Percentiles rank a stretch among this genome's conserved stretches.
Evolutionary conservation across 1,284 basidiomycete species (phyloP).

Genomic region (Moesziomyces parantarcticus): DNA sequence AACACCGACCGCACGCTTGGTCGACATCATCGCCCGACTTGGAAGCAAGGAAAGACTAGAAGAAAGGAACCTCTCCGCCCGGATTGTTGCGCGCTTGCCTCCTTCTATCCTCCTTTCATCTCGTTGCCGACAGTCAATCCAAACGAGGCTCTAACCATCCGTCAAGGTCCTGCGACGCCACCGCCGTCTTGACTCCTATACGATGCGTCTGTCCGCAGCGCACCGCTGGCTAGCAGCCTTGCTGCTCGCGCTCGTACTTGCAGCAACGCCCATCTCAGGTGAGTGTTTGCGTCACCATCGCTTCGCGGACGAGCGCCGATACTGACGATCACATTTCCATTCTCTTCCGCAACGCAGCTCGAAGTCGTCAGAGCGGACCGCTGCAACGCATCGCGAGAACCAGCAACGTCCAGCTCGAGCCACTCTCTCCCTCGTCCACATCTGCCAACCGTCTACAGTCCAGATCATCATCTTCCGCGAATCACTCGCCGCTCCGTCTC

Average conservation of each 20-base stretch:
- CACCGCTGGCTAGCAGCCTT: conserved; percentile 26
- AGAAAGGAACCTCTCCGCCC: no score
- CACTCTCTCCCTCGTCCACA: conserved; percentile 3
- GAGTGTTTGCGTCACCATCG: neutral
- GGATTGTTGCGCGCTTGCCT: no score
- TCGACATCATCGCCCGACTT: no score
- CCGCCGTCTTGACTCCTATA: neutral
- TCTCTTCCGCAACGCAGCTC: conserved; percentile 5
- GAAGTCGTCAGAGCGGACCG: conserved; percentile 32
- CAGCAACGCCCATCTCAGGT: conserved; percentile 7
- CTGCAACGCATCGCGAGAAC: conserved; percentile 37
- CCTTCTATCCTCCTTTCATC: no score
- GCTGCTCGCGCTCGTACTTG: conserved; percentile 21
- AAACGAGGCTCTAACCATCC: no score
- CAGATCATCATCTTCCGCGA: conserved; percentile 1
- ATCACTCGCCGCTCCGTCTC: conserved; percentile 43
- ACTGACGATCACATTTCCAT: no score
- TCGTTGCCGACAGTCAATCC: no score
- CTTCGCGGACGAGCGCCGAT: no score
- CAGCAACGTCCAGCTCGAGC: conserved; percentile 26
- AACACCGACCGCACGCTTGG: no score
- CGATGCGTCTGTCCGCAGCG: conserved; percentile 14
- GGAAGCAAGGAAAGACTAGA: no score
- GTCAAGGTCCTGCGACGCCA: no score
- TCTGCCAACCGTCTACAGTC: conserved; percentile 7